phyloP scores from a whole-genome alignment of 306 rosid genomes.

The Abrus precatorius region DNA sequence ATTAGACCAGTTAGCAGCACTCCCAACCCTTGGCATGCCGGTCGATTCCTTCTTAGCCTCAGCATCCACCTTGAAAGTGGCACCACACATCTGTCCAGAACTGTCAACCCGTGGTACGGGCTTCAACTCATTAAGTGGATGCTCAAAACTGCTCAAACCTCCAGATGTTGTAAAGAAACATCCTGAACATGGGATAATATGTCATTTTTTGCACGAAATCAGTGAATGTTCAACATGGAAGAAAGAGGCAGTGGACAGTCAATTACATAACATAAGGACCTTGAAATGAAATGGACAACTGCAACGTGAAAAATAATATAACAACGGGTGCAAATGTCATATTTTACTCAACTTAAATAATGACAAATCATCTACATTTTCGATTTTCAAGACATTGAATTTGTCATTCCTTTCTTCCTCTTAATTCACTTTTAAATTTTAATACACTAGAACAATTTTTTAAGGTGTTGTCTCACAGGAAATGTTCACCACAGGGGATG shows the following conservation, averaged over 20 bases:
- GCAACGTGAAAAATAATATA: slow-evolving; percentile 27
- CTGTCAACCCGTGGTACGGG: slow-evolving; percentile 96
- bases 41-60: slow-evolving; percentile 72
- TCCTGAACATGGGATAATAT: slow-evolving; percentile 55
- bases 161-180: slow-evolving; percentile 88
- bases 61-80: slow-evolving; percentile 84
- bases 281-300: slow-evolving; percentile 27
- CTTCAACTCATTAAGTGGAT: slow-evolving; percentile 91
- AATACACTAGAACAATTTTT: not conserved
- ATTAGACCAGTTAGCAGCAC: slow-evolving; percentile 96
- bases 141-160: slow-evolving; percentile 95
- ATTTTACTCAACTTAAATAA: slow-evolving; percentile 14
- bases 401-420: slow-evolving; percentile 30
- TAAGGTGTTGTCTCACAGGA: slow-evolving; percentile 8
- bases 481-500: slow-evolving; percentile 5
- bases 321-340: not conserved
- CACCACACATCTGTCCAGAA: slow-evolving; percentile 87
- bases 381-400: slow-evolving; percentile 34
- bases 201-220: slow-evolving; percentile 41
- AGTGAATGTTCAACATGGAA: not conserved
- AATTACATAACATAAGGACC: not conserved
- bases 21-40: slow-evolving; percentile 98
- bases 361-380: slow-evolving; percentile 13
- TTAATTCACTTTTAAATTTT: slow-evolving; percentile 15
- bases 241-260: slow-evolving; percentile 2